Percentiles rank a stretch among this genome's conserved stretches.
Conservation (phyloP, 2,329 filamentous ascomycete species). For the Cladosporium sp. region DNA sequence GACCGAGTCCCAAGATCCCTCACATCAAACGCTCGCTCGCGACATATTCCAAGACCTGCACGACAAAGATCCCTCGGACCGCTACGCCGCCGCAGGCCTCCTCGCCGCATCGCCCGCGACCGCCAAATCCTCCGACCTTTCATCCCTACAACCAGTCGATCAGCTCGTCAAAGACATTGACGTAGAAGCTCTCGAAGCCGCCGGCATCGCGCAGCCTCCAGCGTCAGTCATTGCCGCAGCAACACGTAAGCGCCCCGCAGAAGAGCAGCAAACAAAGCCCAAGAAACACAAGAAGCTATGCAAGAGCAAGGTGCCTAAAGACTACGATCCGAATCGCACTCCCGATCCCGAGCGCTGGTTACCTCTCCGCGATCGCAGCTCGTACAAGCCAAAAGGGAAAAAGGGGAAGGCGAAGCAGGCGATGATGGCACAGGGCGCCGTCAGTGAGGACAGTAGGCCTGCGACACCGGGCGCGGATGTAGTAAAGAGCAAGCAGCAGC, state of each 20-base stretch:
- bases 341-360: slow-evolving; percentile 91
- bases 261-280: slow-evolving; percentile 35
- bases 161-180: slow-evolving; percentile 57
- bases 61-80: slow-evolving; percentile 59
- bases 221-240: slow-evolving; percentile 28
- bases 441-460: slow-evolving; percentile 57
- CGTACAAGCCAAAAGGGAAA: slow-evolving; percentile 79
- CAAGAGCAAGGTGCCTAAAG: slow-evolving; percentile 61
- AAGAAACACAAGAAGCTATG: slow-evolving; percentile 54
- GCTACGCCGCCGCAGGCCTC: slow-evolving; percentile 70
- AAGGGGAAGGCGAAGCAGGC: slow-evolving; percentile 66
- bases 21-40: slow-evolving; percentile 64
- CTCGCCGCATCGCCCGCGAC: slow-evolving; percentile 65
- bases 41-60: slow-evolving; percentile 73
- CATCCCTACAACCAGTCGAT: slow-evolving; percentile 55
- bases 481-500: slow-evolving; percentile 43
- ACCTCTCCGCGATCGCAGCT: slow-evolving; percentile 79
- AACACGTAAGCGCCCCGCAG: slow-evolving; percentile 42
- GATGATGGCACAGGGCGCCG: slow-evolving; percentile 78
- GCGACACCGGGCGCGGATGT: slow-evolving; percentile 29
- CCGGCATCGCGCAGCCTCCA: slow-evolving; percentile 51
- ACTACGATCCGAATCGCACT: slow-evolving; percentile 69
- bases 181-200: slow-evolving; percentile 55
- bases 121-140: slow-evolving; percentile 47
- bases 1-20: slow-evolving; percentile 63